Percentiles rank a stretch among this genome's conserved stretches.
These are phyloP conservation scores for Peziza echinospora DNA, from an alignment of 495 filamentous ascomycete species.

Conservation along the genomic window DNA sequence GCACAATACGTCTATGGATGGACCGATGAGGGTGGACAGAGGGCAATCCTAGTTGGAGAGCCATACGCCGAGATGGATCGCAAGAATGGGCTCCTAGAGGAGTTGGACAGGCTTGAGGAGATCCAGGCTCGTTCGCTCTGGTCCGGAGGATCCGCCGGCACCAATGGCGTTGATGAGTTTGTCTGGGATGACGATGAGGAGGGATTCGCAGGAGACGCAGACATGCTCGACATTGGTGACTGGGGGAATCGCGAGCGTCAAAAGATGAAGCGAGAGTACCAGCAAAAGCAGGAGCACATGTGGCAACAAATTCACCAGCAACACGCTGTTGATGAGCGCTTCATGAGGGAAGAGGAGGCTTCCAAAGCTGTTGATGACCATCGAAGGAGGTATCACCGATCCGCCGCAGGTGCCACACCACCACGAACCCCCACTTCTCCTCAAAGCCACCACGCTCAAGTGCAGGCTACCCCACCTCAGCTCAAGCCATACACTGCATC, in stretches of 20 bases:
- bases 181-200: constrained; percentile 21
- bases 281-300: background rate
- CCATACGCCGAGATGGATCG: constrained; percentile 5
- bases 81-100: constrained; percentile 12
- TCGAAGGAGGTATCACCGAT: background rate
- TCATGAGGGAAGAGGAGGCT: background rate
- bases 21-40: background rate
- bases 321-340: background rate
- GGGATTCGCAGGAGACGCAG: background rate
- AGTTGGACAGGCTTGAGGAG: constrained; percentile 11
- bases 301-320: background rate
- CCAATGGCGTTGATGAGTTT: constrained; percentile 20
- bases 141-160: constrained; percentile 18
- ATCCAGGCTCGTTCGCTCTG: constrained; percentile 13
- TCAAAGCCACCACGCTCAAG: background rate
- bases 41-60: background rate
- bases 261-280: background rate
- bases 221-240: background rate
- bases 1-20: background rate
- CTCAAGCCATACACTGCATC: background rate
- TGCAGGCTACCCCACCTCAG: background rate
- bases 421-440: background rate
- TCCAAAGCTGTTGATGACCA: background rate
- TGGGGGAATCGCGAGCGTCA: background rate
- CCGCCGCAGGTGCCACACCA: background rate